Evolutionary conservation across 768 basidiomycete species (phyloP).

Genomic region (Pulveroboletus sp.): DNA sequence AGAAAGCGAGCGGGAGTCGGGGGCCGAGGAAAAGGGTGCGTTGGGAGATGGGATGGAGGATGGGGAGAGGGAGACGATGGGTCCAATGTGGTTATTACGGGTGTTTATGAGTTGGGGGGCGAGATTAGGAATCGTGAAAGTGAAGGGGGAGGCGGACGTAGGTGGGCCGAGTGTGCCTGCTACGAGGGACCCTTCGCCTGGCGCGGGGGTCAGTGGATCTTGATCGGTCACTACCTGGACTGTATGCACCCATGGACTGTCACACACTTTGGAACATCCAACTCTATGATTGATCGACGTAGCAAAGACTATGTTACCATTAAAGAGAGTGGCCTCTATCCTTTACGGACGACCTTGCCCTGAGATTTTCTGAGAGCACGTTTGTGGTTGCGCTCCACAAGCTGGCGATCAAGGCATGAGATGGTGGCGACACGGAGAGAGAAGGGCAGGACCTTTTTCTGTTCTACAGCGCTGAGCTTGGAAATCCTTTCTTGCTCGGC

Average conservation of each 20-base stretch:
- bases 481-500: conserved; percentile 71
- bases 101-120: conserved; percentile 78
- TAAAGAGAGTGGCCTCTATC: conserved; percentile 3
- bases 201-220: conserved; percentile 6
- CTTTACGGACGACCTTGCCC: conserved; percentile 47
- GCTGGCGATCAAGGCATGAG: conserved; percentile 31
- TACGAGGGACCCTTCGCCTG: conserved; percentile 19
- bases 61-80: conserved; percentile 55
- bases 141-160: conserved; percentile 20
- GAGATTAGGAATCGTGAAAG: conserved; percentile 47
- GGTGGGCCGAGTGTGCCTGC: conserved; percentile 12
- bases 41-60: conserved; percentile 23
- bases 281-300: conserved; percentile 12
- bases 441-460: conserved; percentile 60
- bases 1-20: conserved; percentile 28
- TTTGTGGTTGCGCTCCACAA: conserved; percentile 75
- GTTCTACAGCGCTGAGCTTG: conserved; percentile 72
- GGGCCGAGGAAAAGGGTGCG: conserved; percentile 12
- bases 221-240: conserved; percentile 17
- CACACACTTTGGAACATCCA: conserved; percentile 10
- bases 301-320: conserved; percentile 1
- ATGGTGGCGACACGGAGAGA: not conserved
- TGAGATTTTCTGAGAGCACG: conserved; percentile 66
- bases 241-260: conserved; percentile 1
- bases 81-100: conserved; percentile 72